These are phyloP conservation scores for Aspergillus luchuensis DNA, from an alignment of 2,329 filamentous ascomycete genomes.

Conservation along the genomic window DNA sequence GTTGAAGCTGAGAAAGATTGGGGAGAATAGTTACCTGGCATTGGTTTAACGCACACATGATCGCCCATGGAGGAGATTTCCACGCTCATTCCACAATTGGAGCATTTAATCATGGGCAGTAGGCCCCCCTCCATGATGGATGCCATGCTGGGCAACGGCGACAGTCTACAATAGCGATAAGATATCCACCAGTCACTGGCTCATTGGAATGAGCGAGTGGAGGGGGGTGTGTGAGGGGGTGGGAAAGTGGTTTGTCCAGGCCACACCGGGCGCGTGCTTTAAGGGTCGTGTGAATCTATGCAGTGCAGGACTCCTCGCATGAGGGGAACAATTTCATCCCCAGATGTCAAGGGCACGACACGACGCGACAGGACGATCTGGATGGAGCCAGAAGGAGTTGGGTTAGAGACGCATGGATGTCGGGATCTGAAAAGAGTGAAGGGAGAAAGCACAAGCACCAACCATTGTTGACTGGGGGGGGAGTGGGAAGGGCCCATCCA, in stretches of 20 bases:
- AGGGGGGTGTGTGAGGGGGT: not conserved
- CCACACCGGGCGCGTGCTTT: not conserved
- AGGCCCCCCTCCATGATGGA: conserved; percentile 62
- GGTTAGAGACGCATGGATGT: conserved; percentile 3
- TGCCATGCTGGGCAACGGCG: conserved; percentile 29
- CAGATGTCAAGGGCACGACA: not conserved
- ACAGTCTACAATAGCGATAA: conserved; percentile 44
- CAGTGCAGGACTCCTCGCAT: not conserved
- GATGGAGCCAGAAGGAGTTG: not conserved
- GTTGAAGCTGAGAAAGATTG: conserved; percentile 3
- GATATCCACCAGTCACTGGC: conserved; percentile 11
- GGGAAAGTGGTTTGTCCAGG: not conserved
- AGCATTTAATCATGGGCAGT: conserved; percentile 85
- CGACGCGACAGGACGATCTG: not conserved
- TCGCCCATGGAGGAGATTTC: conserved; percentile 86
- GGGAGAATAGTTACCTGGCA: conserved; percentile 36
- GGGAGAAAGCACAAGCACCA: not conserved
- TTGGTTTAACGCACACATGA: conserved; percentile 65
- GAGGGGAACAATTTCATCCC: not conserved
- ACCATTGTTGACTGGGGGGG: not conserved
- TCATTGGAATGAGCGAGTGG: conserved; percentile 17
- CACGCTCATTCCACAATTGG: conserved; percentile 73
- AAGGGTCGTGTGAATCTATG: not conserved
- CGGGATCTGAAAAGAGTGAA: not conserved
- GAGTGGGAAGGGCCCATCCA: conserved; percentile 4